These are phyloP conservation scores for Glycyrrhiza uralensis DNA, from an alignment of 306 rosid genomes.

Conservation along the genomic window DNA sequence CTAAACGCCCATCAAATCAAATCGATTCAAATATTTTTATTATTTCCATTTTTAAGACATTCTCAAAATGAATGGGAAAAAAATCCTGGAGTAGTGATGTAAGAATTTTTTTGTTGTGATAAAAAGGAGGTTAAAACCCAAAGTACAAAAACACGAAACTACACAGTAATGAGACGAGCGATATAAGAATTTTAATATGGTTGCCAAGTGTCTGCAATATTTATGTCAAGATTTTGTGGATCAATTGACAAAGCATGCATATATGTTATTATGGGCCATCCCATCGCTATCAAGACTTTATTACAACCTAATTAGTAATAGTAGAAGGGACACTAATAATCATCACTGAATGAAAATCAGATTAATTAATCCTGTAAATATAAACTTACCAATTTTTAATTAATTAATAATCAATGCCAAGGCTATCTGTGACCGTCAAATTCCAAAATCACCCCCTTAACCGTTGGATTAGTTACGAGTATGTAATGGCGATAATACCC, in stretches of 20 bases:
- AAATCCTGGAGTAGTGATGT: too few species aligned
- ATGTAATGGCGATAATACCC: slow-evolving; percentile 21
- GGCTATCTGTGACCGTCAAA: not conserved
- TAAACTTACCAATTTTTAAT: not conserved
- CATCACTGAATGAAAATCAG: not conserved
- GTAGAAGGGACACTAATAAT: not conserved
- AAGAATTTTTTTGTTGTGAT: too few species aligned
- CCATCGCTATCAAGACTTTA: not conserved
- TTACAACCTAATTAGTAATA: not conserved
- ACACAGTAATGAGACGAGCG: too few species aligned
- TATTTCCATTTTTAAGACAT: too few species aligned
- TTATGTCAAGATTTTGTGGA: not conserved
- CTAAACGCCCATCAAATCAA: too few species aligned
- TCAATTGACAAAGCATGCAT: not conserved
- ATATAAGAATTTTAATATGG: too few species aligned
- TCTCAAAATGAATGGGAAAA: too few species aligned
- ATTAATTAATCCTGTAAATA: not conserved
- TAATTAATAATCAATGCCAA: not conserved
- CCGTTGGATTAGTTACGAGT: not conserved
- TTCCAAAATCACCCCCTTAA: not conserved
- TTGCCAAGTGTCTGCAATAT: not conserved
- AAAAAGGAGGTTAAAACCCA: too few species aligned
- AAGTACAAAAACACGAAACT: too few species aligned
- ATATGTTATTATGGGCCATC: not conserved
- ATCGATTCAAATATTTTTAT: too few species aligned